Conservation (phyloP, 148 eudicot genomes). For the Camellia sinensis region DNA sequence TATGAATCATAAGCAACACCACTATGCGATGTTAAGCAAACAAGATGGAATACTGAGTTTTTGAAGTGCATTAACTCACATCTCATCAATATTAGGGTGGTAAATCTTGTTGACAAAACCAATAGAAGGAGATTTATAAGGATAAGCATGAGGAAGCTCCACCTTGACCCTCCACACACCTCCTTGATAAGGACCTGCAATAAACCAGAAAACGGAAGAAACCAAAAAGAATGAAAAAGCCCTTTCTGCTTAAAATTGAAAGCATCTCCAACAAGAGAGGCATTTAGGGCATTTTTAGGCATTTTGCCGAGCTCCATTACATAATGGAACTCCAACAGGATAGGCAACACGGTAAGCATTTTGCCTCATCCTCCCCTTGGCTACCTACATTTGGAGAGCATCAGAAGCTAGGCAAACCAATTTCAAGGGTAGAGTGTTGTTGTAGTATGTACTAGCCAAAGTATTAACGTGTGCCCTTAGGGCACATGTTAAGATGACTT, state of each 20-base stretch:
- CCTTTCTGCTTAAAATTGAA: not conserved
- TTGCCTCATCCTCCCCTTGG: no score
- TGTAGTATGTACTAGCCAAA: no score
- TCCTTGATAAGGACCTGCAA: constrained; percentile 66
- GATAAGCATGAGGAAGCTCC: constrained; percentile 73
- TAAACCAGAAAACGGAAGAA: not conserved
- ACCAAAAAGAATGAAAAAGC: not conserved
- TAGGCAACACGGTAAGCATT: no score
- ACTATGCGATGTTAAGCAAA: not conserved
- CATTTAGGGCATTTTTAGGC: no score
- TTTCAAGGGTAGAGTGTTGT: no score
- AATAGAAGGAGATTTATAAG: constrained; percentile 75
- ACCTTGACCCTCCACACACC: constrained; percentile 74
- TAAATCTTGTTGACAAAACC: constrained; percentile 67
- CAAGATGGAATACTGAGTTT: not conserved
- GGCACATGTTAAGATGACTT: no score
- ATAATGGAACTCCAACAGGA: no score
- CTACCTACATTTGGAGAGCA: no score
- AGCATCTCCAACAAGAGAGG: no score
- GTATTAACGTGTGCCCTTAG: no score
- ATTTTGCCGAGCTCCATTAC: no score
- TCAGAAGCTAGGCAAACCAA: no score
- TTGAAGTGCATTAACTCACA: constrained; percentile 35
- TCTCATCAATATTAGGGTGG: constrained; percentile 76
- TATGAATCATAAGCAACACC: not conserved